These are phyloP conservation scores for Geranium rotundifolium DNA, from an alignment of 345 rosid species.

Conservation along the genomic window DNA sequence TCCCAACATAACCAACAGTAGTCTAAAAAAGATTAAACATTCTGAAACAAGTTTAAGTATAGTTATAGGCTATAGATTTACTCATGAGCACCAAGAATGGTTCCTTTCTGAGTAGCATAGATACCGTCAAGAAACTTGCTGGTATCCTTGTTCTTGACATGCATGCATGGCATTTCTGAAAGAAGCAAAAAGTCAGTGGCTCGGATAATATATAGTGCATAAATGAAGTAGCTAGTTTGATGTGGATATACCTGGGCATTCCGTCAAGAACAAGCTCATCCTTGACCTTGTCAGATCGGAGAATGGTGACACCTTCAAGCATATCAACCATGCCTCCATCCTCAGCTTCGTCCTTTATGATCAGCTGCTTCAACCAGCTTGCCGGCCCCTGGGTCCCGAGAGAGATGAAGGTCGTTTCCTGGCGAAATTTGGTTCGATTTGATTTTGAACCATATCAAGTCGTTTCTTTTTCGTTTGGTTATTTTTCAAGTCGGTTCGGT, in stretches of 20 bases:
- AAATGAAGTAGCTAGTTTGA: too few relatives aligned
- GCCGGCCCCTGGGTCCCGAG: too few relatives aligned
- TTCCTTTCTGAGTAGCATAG: constrained; percentile 50
- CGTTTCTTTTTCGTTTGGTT: constrained; percentile 20
- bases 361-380: too few relatives aligned
- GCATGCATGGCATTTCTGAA: constrained; percentile 53
- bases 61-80: too few relatives aligned
- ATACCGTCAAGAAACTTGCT: constrained; percentile 58
- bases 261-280: constrained; percentile 31
- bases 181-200: neutral
- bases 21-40: too few relatives aligned
- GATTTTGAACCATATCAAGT: neutral
- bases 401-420: too few relatives aligned
- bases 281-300: constrained; percentile 30
- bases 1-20: too few relatives aligned
- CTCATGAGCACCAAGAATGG: constrained; percentile 11
- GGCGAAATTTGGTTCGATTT: too few relatives aligned
- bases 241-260: too few relatives aligned
- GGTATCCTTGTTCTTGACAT: constrained; percentile 57
- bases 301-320: constrained; percentile 23
- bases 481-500: constrained; percentile 4
- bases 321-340: constrained; percentile 33
- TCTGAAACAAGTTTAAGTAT: too few relatives aligned
- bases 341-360: too few relatives aligned
- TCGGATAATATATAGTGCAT: too few relatives aligned